Base-by-base conservation (phyloP, 768 basidiomycete species). In the Holtermanniella nyarrowii region DNA sequence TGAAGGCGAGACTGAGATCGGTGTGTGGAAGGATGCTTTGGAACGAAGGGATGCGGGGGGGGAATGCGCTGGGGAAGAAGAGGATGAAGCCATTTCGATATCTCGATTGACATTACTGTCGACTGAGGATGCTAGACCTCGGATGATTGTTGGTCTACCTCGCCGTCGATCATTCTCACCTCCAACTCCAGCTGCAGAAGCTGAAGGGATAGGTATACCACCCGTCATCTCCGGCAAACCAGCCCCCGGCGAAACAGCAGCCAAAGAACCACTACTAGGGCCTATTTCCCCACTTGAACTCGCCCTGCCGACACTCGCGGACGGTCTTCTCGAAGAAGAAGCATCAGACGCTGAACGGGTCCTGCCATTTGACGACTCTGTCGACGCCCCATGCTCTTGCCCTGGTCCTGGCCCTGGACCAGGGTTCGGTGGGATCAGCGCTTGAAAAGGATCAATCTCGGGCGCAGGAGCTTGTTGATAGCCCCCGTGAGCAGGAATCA, bases 401-500 rank as follows among this genome's bases (percentile, higher is more conserved):
- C n/a, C n/a, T n/a, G n/a, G n/a, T n/a, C n/a, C n/a, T 7, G 31
- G 4, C 43, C 20, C 7, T 1, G 58, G 62, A 42, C 62, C 63
- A 1, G 56, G 55, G 21, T 27, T 26, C 3, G 62, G 61, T 37
- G 58, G 46, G 21, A 64, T 65, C 58, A 71, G 69, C 16, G 54
- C 27, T 18, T 50, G 50, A 60, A 71, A 71, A 1, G 68, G 66
- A 4, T 53, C 44, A 1, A 23, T 25, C 4, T 24, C 45, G 3
- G 70, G 70, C 21, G 47, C 48, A 7, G 59, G 25, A 21, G 65
- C 61, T 59, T 69, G 68, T 18, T 42, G 57, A 54, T 63, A 72
- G 5, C 64, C 66, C 13, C 70, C 70, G 69, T 91, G 84, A 11
- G 88, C 87, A 51, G 85, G 80, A 53, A 90, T 85, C 66, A 96